Percentiles rank a stretch among this genome's conserved stretches.
Evolutionary conservation across 331 rosid genomes (phyloP).

Genomic region (Quercus lobata): DNA sequence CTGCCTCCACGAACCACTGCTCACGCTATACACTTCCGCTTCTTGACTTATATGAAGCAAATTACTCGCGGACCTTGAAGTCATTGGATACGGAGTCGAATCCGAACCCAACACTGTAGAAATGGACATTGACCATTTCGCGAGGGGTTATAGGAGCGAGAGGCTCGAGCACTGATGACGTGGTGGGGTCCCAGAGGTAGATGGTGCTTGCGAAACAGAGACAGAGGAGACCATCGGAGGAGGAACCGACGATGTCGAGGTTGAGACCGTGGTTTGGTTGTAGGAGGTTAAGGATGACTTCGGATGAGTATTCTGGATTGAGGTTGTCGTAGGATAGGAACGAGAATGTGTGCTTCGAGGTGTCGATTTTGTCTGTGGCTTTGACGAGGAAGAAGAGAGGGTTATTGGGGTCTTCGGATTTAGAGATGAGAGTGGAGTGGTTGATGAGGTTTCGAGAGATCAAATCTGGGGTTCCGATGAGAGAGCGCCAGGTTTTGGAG

Average conservation of each 20-base stretch:
- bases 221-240: not conserved
- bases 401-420: not conserved
- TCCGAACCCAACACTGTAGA: not conserved
- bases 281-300: not conserved
- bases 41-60: not conserved
- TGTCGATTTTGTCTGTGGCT: not conserved
- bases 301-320: too few species aligned
- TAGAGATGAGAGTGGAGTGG: not conserved
- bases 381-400: not conserved
- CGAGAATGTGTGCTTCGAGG: not conserved
- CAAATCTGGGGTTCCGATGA: not conserved
- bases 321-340: not conserved
- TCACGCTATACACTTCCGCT: not conserved
- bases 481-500: not conserved
- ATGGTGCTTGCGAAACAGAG: not conserved
- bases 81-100: not conserved
- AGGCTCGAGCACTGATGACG: not conserved
- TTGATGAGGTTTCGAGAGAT: not conserved
- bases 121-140: not conserved
- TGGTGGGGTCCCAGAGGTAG: not conserved
- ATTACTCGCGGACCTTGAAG: not conserved
- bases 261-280: not conserved
- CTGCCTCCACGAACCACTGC: not conserved
- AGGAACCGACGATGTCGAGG: not conserved
- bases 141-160: not conserved